A percentile compares a stretch with the other conserved stretches of the same genome.
phyloP scores from a whole-genome alignment of 805 yeast genomes.

The Naumovozyma baii region DNA sequence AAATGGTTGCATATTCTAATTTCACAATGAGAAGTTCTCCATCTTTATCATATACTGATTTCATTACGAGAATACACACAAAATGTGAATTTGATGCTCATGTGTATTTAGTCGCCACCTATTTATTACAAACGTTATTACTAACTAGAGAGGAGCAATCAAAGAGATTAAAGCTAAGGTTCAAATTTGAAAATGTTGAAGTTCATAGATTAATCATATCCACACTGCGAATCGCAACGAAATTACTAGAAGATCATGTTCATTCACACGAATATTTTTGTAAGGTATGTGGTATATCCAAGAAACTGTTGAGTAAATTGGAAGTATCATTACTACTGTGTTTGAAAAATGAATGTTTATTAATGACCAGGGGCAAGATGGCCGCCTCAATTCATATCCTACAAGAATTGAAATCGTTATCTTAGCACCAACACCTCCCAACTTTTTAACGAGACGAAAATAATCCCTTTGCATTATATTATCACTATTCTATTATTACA shows the following conservation, averaged over 20 bases:
- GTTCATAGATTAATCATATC: slow-evolving; percentile 39
- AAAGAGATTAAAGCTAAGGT: slow-evolving; percentile 6
- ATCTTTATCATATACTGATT: slow-evolving; percentile 16
- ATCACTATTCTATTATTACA: no score
- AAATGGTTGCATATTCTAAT: slow-evolving; percentile 4
- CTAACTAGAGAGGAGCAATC: slow-evolving; percentile 9
- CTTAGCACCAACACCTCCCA: no score
- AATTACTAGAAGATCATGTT: slow-evolving; percentile 38
- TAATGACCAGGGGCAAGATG: slow-evolving; percentile 14
- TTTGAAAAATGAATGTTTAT: slow-evolving; percentile 13
- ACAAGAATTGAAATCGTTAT: slow-evolving; percentile 9
- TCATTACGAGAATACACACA: slow-evolving; percentile 21
- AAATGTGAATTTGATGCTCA: slow-evolving; percentile 24
- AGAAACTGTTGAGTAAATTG: slow-evolving; percentile 19
- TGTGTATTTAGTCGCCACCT: slow-evolving; percentile 21
- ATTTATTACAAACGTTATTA: slow-evolving; percentile 17
- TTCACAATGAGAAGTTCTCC: slow-evolving; percentile 27
- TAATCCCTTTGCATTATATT: no score
- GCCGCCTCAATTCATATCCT: slow-evolving; percentile 8
- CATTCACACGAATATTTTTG: slow-evolving; percentile 39
- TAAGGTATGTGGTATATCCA: slow-evolving; percentile 39
- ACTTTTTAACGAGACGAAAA: no score
- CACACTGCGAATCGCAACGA: slow-evolving; percentile 37
- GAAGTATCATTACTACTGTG: slow-evolving; percentile 20
- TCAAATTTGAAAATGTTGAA: slow-evolving; percentile 30